phyloP scores from a whole-genome alignment of 805 yeast species.

The Clavispora phyllophila region DNA sequence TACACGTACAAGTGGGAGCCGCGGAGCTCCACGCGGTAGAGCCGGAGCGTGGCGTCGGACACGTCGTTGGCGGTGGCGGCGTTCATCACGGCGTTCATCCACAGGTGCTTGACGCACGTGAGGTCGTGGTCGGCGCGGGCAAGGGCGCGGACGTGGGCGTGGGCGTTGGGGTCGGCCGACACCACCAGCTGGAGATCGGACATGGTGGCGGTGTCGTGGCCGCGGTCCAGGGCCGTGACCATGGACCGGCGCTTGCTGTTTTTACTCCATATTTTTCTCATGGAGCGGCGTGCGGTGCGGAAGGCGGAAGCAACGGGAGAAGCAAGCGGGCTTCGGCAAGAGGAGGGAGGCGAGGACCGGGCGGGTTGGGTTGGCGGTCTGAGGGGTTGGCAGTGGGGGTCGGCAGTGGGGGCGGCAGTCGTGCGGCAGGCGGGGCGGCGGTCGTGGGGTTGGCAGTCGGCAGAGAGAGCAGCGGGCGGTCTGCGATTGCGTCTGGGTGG shows the following conservation, averaged over 20 bases:
- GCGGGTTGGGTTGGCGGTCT: no score
- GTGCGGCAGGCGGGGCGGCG: no score
- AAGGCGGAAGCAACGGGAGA: not conserved
- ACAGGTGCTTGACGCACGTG: constrained; percentile 25
- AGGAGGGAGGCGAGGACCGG: no score
- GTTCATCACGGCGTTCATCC: constrained; percentile 36
- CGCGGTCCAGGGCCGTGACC: constrained; percentile 4
- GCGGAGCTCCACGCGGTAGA: constrained; percentile 34
- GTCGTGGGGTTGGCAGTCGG: no score
- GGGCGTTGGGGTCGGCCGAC: not conserved
- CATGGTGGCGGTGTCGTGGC: constrained; percentile 2
- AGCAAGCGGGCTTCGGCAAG: no score
- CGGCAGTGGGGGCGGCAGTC: no score
- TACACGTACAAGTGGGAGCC: constrained; percentile 64
- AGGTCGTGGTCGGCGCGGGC: constrained; percentile 29
- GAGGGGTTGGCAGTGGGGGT: no score
- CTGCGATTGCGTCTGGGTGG: no score
- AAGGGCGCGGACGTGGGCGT: constrained; percentile 15
- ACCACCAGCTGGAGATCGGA: not conserved
- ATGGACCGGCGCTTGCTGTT: constrained; percentile 15
- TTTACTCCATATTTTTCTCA: constrained; percentile 16
- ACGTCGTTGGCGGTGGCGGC: constrained; percentile 28
- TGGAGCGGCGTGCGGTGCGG: not conserved
- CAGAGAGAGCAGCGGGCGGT: no score
- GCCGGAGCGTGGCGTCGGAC: constrained; percentile 13